A percentile compares a stretch with the other conserved stretches of the same genome.
These are phyloP conservation scores for Nemania sp. DNA, from an alignment of 2,329 filamentous ascomycete species.

Conservation along the genomic window DNA sequence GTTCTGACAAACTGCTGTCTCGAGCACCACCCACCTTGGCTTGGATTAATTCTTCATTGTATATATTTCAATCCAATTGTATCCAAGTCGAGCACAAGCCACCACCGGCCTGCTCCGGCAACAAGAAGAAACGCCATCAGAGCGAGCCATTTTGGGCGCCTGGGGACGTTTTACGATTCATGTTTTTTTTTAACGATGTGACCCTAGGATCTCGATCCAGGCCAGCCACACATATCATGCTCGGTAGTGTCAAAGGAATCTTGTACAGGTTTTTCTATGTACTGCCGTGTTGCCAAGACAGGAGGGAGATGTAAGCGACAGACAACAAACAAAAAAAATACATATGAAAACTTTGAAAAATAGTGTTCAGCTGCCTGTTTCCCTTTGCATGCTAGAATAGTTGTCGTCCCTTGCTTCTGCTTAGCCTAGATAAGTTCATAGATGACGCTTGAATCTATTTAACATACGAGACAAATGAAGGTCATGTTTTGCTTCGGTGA, in stretches of 20 bases:
- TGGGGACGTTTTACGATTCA: slow-evolving; percentile 42
- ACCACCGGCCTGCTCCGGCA: slow-evolving; percentile 43
- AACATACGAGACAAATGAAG: slow-evolving; percentile 26
- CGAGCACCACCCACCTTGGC: slow-evolving; percentile 39
- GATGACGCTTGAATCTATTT: slow-evolving; percentile 42
- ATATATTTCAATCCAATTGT: slow-evolving; percentile 27
- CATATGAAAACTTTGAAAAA: neutral
- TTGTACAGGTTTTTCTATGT: neutral
- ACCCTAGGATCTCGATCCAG: slow-evolving; percentile 20
- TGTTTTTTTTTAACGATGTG: slow-evolving; percentile 14
- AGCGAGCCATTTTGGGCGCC: slow-evolving; percentile 35
- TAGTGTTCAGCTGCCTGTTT: slow-evolving; percentile 18
- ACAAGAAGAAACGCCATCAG: slow-evolving; percentile 40
- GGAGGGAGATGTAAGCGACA: slow-evolving; percentile 18
- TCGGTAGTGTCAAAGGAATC: neutral
- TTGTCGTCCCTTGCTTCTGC: slow-evolving; percentile 20
- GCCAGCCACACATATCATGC: slow-evolving; percentile 32
- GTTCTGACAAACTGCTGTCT: slow-evolving; percentile 44
- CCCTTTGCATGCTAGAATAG: slow-evolving; percentile 13
- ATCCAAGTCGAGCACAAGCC: slow-evolving; percentile 20
- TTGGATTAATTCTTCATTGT: slow-evolving; percentile 28
- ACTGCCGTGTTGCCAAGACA: slow-evolving; percentile 15
- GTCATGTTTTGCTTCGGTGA: neutral
- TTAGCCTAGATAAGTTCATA: slow-evolving; percentile 30
- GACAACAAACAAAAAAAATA: slow-evolving; percentile 8